Base-by-base conservation (phyloP, 2,329 filamentous ascomycete species). In the Penicillium sp. region DNA sequence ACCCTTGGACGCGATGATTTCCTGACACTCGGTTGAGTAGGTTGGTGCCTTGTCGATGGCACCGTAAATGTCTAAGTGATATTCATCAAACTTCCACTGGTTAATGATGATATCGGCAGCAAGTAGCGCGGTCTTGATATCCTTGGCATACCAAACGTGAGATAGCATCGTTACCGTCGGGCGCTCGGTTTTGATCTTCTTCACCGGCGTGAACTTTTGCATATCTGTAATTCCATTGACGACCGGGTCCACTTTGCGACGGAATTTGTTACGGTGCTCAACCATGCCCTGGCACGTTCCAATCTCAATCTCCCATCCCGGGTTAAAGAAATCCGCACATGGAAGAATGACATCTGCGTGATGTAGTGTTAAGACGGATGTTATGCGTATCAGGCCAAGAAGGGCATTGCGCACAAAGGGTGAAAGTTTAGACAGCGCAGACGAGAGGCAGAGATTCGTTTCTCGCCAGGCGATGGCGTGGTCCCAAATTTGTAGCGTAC, bases 141-240 rank as follows among this genome's bases (percentile, higher is more conserved):
- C 85, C 68, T 88, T 88, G 52, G 71, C 72, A 65, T 76, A 77
- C 73, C 74, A 75, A 24, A 77, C 71, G 47, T 88, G 85, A 22
- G 85, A 87, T 49, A 88, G 69, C 85, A 88, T 88, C 26, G 84
- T 85, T 2, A 87, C 85, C 0, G 85, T 88, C 3, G 85, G 85
- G 22, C 77, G 78, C 56, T 82, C 77, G 0, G 84, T 82, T 51
- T 82, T 82, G 63, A 87, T 84, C 54, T 84, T 79, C 47, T 84
- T 80, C 21, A 87, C 81, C 0, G 85, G 85, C 33, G 82, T 72
- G 67, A 87, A 87, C 57, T 82, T 83, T 48, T 84, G 82, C 83
- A 86, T 87, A 65, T 87, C 83, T 49, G 81, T 82, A 61, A 87
- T 87, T 50, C 85, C 85, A 65, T 88, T 88, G 61, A 87, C 84